Evolutionary conservation across 163 green algal genomes (phyloP), one percentile per base, ranked within the genome.

Genomic region (Trebouxia gelatinosa): DNA sequence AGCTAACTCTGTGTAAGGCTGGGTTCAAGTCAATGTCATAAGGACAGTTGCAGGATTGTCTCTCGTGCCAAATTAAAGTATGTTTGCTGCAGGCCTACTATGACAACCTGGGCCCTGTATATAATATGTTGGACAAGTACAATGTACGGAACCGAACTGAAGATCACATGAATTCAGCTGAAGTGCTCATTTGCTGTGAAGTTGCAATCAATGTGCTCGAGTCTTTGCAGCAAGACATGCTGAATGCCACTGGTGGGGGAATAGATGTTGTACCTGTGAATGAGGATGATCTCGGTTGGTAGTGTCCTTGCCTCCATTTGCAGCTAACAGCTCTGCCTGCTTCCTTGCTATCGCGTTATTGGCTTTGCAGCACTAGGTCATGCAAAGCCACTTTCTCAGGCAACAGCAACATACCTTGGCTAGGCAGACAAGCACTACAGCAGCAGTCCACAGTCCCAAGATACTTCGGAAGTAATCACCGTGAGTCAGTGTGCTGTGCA

Each of bases 171-270:
- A 43, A 66, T 13, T n/a, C n/a, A 31, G 75, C 61, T 9, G 13
- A 67, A 19, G 75, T 80, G 32, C 3, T 7, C 26, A 50, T 80
- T 26, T 1, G 54, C 17, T 40, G 40, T 35, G 70, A 68, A 21
- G 37, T 80, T 28, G 40, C n/a, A 17, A 17, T 29, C 6, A 38
- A 29, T 19, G 6, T 29, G 16, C 29, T 68, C 31, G 11, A 16
- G 5, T 40, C 23, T 28, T 31, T 80, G 34, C 43, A 80, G 31
- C 38, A 37, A 31, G 75, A 67, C 62, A 68, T 80, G 75, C 29
- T 59, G 7, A 32, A 80, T 72, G 40, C 62, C 13, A 75, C 75
- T 19, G 54, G 43, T 57, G 75, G 75, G 13, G 11, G 6, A 37
- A 50, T 66, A 13, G 6, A 37, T 5, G 31, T 51, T 28, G 34